Base-by-base conservation (phyloP, 2,329 filamentous ascomycete genomes). In the Ascochyta koolunga region DNA sequence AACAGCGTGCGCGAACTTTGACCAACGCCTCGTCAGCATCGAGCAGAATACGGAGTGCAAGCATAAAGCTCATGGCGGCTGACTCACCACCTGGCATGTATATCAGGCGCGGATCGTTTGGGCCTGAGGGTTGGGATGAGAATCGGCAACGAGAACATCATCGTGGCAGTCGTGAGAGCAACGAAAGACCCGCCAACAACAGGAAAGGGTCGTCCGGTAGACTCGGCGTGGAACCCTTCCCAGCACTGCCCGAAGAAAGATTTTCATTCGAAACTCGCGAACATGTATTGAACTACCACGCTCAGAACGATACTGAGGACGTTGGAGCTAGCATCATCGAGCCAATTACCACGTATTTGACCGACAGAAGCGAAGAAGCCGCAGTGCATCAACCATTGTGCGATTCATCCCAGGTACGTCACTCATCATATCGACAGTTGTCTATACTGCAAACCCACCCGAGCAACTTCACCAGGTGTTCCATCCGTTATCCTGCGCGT, bases 81-180 rank as follows among this genome's bases (percentile, higher is more conserved):
- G 61, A 72, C 39, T 68, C 72, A 7, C 76, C 76, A 3, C 69
- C 71, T 0, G 76, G 77, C 35, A 76, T 78, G 70, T 77, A 80
- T 38, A 79, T 80, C 27, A 67, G 78, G 37, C 65, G 62, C 45
- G 73, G 72, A 25, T 71, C 69, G 11, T 74, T 74, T 50, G 66
- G 67, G 22, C 61, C 65, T 4, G 60, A 68, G 3, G 73, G 74
- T 1, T 75, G 73, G 71, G 63, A 71, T 19, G 59, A 61, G 16
- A 66, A 72, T 43, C 58, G 66, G 39, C 57, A 64, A 44, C 59
- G 61, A 45, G 65, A 65, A 25, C 61, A 66, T 8, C 65, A 67
- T 43, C 56, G 62, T 19, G 58, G 56, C 31, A 72, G 69, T 18
- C 61, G 68, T 43, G 60, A 40, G 37, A 65, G 68, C n/a, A 54